phyloP scores from a whole-genome alignment of 2,329 filamentous ascomycete species.

The Byssothecium circinans region DNA sequence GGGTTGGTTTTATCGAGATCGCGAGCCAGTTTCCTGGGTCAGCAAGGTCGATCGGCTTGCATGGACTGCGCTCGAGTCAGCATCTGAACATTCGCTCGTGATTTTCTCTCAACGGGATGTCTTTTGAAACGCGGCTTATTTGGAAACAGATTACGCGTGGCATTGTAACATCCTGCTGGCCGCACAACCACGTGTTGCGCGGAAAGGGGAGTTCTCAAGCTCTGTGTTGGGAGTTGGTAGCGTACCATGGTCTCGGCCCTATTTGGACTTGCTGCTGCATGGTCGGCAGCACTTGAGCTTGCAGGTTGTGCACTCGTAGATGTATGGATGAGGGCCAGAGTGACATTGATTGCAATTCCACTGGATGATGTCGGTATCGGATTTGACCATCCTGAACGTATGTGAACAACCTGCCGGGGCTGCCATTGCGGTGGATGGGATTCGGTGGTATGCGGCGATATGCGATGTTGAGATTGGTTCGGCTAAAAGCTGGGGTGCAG shows the following conservation, averaged over 20 bases:
- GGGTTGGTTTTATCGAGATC: conserved; percentile 5
- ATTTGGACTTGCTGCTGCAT: conserved; percentile 44
- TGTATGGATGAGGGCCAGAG: conserved; percentile 54
- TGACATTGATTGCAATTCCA: conserved; percentile 58
- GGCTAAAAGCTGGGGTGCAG: conserved; percentile 9
- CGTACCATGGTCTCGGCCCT: too few relatives aligned
- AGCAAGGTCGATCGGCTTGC: conserved; percentile 20
- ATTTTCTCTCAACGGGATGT: conserved; percentile 5
- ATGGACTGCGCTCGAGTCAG: conserved; percentile 23
- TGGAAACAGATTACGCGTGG: conserved; percentile 3
- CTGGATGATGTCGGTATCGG: conserved; percentile 53
- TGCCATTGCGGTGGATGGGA: conserved; percentile 44
- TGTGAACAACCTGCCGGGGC: conserved; percentile 53
- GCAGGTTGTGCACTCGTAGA: conserved; percentile 55
- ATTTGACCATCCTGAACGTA: conserved; percentile 55
- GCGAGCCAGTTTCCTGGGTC: conserved; percentile 19
- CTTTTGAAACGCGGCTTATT: conserved; percentile 13
- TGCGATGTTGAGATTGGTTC: conserved; percentile 9
- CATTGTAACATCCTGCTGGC: conserved; percentile 1
- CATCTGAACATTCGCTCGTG: background rate
- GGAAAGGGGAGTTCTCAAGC: background rate
- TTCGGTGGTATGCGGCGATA: background rate
- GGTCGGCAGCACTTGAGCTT: conserved; percentile 55
- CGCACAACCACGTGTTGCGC: conserved; percentile 11
- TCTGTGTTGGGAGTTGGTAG: too few relatives aligned